Conservation (phyloP, 73 alveolate species). For the Paramecium tetraurelia region DNA sequence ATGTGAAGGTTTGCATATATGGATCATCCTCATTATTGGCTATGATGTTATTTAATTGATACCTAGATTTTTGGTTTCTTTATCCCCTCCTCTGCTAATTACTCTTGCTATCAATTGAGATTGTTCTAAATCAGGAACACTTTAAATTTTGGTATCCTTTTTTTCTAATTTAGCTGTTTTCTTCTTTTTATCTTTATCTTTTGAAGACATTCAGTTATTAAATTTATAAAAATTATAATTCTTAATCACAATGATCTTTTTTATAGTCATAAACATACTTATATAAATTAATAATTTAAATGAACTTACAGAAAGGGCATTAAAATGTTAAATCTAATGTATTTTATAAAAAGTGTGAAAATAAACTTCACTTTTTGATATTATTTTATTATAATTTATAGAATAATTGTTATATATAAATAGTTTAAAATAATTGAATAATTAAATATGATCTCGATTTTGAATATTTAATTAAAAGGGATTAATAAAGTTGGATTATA, state of each 20-base stretch:
- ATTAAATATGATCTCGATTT: neutral
- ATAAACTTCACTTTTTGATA: too few relatives aligned
- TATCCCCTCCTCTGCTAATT: neutral
- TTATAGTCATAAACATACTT: neutral
- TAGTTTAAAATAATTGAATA: neutral
- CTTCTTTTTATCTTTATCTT: slow-evolving; percentile 34
- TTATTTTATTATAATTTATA: too few relatives aligned
- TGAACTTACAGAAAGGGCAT: too few relatives aligned
- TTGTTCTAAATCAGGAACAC: neutral
- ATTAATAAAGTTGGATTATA: neutral
- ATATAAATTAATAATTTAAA: too few relatives aligned
- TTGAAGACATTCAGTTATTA: slow-evolving; percentile 5
- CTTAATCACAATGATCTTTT: neutral
- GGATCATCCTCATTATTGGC: slow-evolving; percentile 7
- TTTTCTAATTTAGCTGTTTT: neutral
- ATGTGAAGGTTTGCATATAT: neutral
- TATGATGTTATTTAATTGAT: neutral
- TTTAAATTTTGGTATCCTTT: neutral
- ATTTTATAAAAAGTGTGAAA: too few relatives aligned
- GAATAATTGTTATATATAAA: too few relatives aligned
- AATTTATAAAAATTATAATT: neutral
- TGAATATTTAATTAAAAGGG: neutral
- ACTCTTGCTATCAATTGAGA: neutral
- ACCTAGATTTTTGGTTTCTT: neutral
- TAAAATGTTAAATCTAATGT: too few relatives aligned